Evolutionary conservation across 148 eudicot genomes (phyloP).

Genomic region (Gaultheria prostrata): DNA sequence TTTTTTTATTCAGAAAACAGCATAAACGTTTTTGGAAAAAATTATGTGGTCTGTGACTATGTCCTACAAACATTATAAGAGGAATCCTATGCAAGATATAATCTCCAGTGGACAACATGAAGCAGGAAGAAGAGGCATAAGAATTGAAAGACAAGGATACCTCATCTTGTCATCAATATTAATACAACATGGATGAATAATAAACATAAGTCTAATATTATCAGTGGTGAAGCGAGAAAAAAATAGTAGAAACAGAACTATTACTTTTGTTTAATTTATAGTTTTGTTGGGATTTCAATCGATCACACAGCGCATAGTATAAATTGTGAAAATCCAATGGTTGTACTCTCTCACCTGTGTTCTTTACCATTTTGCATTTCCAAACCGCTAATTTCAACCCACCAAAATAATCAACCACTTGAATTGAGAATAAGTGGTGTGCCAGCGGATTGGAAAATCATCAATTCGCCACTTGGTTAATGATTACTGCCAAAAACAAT

Average conservation of each 20-base stretch:
- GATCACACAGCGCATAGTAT: background rate
- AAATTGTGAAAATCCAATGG: background rate
- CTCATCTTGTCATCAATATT: background rate
- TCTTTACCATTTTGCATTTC: background rate
- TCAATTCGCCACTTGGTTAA: background rate
- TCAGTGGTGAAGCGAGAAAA: background rate
- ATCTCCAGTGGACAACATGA: background rate
- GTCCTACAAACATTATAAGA: background rate
- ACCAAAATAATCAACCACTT: background rate
- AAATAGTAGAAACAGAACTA: background rate
- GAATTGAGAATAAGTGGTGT: background rate
- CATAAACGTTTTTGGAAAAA: background rate
- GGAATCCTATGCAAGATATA: background rate
- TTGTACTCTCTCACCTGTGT: background rate
- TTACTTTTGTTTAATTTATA: background rate
- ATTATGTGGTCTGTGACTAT: background rate
- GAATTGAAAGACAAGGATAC: conserved; percentile 4
- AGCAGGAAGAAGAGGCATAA: conserved; percentile 13
- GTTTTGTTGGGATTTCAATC: background rate
- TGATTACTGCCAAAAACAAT: background rate
- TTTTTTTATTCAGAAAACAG: background rate
- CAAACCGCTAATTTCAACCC: background rate
- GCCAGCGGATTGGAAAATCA: background rate
- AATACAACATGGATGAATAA: background rate
- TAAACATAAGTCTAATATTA: background rate